Conservation (phyloP, 2,329 filamentous ascomycete genomes). For the Fonsecaea monophora region DNA sequence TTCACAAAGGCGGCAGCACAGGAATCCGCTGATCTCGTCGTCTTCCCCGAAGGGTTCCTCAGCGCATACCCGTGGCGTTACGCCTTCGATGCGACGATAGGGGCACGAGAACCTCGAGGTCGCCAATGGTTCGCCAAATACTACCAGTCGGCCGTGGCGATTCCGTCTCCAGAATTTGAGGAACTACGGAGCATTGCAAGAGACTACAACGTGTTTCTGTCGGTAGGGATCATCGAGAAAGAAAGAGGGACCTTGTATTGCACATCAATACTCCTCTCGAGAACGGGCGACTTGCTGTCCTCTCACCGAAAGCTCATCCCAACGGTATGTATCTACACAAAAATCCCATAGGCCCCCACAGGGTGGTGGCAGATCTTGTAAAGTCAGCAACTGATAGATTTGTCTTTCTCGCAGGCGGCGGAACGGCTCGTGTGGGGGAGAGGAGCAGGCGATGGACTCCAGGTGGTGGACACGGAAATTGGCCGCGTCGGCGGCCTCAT, state of each 20-base stretch:
- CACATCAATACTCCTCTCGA: slow-evolving; percentile 79
- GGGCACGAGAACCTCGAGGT: slow-evolving; percentile 70
- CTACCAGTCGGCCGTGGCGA: slow-evolving; percentile 75
- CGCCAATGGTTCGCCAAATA: slow-evolving; percentile 83
- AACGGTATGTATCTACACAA: not conserved
- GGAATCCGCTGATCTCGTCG: slow-evolving; percentile 69
- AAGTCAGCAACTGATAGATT: slow-evolving; percentile 1
- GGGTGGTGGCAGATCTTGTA: not conserved
- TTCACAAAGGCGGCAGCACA: slow-evolving; percentile 67
- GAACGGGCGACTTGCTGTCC: slow-evolving; percentile 72
- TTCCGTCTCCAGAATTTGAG: slow-evolving; percentile 60
- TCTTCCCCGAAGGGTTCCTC: slow-evolving; percentile 90
- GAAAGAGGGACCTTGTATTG: slow-evolving; percentile 85
- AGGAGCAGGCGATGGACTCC: slow-evolving; percentile 77
- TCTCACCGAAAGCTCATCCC: slow-evolving; percentile 75
- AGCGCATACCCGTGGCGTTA: slow-evolving; percentile 87
- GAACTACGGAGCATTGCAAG: slow-evolving; percentile 73
- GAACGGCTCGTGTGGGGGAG: slow-evolving; percentile 90
- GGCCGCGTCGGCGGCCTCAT: slow-evolving; percentile 83
- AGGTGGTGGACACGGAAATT: slow-evolving; percentile 78
- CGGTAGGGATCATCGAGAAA: slow-evolving; percentile 78
- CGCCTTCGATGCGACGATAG: slow-evolving; percentile 76
- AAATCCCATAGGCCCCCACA: too few relatives aligned
- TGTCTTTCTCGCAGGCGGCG: slow-evolving; percentile 2
- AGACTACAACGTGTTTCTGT: slow-evolving; percentile 80